Evolutionary conservation across 208 protist genomes (phyloP), one percentile per base, ranked within the genome.

Genomic region (Crithidia sp.): DNA sequence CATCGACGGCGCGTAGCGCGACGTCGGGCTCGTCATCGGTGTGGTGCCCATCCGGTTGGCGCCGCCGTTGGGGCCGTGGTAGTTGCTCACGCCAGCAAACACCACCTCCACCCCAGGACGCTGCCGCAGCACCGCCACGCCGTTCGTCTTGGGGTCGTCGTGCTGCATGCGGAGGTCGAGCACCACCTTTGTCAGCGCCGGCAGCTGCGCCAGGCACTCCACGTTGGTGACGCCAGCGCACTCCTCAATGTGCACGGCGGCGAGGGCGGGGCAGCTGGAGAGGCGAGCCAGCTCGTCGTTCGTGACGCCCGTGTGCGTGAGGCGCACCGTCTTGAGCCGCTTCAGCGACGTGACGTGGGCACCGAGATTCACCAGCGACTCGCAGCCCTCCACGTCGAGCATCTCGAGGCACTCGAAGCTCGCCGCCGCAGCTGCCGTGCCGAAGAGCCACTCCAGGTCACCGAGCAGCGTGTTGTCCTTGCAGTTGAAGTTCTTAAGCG

Each of bases 401-500:
- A 85, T 85, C 57, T 90, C 85, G 16, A 90, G 74, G 28, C 57
- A 45, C 47, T 69, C 76, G n/a, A 87, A 85, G 10, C 41, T 58
- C 13, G 52, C 63, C 10, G 60, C 41, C 2, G 74, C 73, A 3
- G 67, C 56, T 14, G 72, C 67, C 2, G 71, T 53, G 40, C 72
- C 70, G 52, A 82, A 76, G 45, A 90, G 53, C 81, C 82, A 90
- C n/a, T 64, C 49, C 53, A 90, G 47, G 37, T 76, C 62, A n/a
- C 52, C 59, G 44, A 90, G 67, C 47, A 75, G 79, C 7, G 64
- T 79, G 71, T 92, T 92, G 79, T 92, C 87, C 64, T 89, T 88
- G 57, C 85, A 65, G 73, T 88, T 91, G 59, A 91, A 79, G 82
- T 89, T 89, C 58, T 89, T 89, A 55, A 92, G 73, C 40, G 84